Conservation (phyloP, 352 stramenopile species). For the Phytophthora melonis region DNA sequence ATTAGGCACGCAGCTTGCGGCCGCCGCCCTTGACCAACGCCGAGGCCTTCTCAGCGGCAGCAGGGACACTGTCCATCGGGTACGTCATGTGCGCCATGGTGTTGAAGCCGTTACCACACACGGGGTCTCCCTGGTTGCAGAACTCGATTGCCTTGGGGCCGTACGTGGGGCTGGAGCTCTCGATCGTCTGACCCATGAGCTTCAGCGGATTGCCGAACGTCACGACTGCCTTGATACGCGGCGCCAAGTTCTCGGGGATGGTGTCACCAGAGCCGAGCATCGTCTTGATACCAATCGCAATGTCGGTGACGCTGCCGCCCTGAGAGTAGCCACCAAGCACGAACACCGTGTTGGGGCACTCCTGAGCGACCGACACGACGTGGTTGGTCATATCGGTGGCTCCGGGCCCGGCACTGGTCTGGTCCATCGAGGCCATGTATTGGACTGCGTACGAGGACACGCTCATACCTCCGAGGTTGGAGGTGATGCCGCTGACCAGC, state of each 20-base stretch:
- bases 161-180: constrained; percentile 36
- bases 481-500: constrained; percentile 40
- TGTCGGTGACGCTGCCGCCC: constrained; percentile 43
- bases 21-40: constrained; percentile 19
- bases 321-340: constrained; percentile 21
- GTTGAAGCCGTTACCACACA: constrained; percentile 42
- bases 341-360: no score
- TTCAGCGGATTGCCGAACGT: constrained; percentile 49
- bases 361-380: no score
- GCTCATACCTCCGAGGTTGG: constrained; percentile 41
- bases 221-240: constrained; percentile 36
- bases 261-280: constrained; percentile 29
- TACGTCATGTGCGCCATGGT: constrained; percentile 42
- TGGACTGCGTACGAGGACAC: constrained; percentile 46
- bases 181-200: constrained; percentile 39
- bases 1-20: neutral
- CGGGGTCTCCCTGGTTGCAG: constrained; percentile 43
- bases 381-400: constrained; percentile 31
- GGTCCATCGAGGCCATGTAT: constrained; percentile 36
- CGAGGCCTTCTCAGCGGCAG: constrained; percentile 34
- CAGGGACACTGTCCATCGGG: constrained; percentile 35
- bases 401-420: constrained; percentile 17
- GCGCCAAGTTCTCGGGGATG: constrained; percentile 36
- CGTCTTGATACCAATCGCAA: constrained; percentile 42
- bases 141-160: constrained; percentile 42